Evolutionary conservation across 2,329 filamentous ascomycete species (phyloP).

Genomic region (Celoporthe dispersa): DNA sequence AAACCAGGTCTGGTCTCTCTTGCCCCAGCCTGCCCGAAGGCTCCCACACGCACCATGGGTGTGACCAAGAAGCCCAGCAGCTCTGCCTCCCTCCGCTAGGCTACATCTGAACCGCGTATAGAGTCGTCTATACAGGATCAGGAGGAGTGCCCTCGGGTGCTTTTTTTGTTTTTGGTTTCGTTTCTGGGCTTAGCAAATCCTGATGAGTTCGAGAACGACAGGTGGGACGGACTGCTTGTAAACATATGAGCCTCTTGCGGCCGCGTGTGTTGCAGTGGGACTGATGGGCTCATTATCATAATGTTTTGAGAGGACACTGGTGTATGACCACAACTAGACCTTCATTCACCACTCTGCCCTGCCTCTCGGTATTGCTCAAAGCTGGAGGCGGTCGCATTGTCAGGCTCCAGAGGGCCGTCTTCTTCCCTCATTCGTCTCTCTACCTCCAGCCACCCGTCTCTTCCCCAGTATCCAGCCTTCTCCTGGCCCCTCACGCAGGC

Average conservation of each 20-base stretch:
- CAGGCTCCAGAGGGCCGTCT: slow-evolving; percentile 41
- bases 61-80: not conserved
- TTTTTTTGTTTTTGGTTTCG: too few relatives aligned
- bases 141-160: not conserved
- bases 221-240: not conserved
- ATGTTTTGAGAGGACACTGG: not conserved
- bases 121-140: not conserved
- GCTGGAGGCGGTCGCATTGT: slow-evolving; percentile 23
- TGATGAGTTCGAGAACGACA: not conserved
- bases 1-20: not conserved
- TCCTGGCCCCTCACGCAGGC: slow-evolving; percentile 67
- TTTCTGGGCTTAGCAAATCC: not conserved
- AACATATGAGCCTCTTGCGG: not conserved
- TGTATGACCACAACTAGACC: not conserved
- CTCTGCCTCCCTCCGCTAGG: not conserved
- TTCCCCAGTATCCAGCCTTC: slow-evolving; percentile 66
- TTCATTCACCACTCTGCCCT: slow-evolving; percentile 40
- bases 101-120: not conserved
- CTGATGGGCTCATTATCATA: not conserved
- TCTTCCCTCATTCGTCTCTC: slow-evolving; percentile 71
- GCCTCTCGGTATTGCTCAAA: slow-evolving; percentile 40
- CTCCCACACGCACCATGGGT: not conserved
- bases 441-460: slow-evolving; percentile 71
- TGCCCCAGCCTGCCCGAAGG: not conserved
- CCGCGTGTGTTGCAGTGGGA: not conserved